phyloP scores from a whole-genome alignment of 768 basidiomycete genomes.

The Pleurotus djamor region DNA sequence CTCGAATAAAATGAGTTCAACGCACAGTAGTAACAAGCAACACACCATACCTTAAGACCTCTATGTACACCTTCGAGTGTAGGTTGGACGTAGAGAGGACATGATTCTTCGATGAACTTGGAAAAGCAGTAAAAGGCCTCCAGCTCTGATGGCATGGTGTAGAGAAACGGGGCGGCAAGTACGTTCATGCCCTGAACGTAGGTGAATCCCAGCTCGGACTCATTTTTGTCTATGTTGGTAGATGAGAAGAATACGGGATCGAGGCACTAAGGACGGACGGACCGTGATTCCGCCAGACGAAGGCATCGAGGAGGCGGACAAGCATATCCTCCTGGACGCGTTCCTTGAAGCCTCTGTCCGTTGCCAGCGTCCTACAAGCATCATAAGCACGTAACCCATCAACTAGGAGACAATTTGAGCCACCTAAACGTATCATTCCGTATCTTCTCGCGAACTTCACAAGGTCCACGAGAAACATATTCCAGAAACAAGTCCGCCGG shows the following conservation, averaged over 20 bases:
- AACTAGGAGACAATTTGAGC: constrained; percentile 4
- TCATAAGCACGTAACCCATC: constrained; percentile 7
- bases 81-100: constrained; percentile 96
- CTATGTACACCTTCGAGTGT: constrained; percentile 95
- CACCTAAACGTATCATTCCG: constrained; percentile 96
- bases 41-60: constrained; percentile 77
- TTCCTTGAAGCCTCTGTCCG: constrained; percentile 97
- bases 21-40: neutral
- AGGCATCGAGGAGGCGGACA: constrained; percentile 93
- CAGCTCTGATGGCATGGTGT: constrained; percentile 96
- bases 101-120: constrained; percentile 92
- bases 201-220: constrained; percentile 80
- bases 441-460: constrained; percentile 88
- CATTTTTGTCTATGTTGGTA: constrained; percentile 81
- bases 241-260: neutral
- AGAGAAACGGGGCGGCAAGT: constrained; percentile 95
- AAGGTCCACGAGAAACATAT: constrained; percentile 83
- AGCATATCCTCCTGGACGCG: constrained; percentile 97
- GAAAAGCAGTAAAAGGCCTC: constrained; percentile 98
- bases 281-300: constrained; percentile 96
- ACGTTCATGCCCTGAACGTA: constrained; percentile 99
- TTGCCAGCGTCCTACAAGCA: constrained; percentile 76
- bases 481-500: constrained; percentile 73
- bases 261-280: constrained; percentile 9
- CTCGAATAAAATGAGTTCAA: constrained; percentile 34